These are phyloP conservation scores for Arabidopsis hybrid DNA, from an alignment of 441 rosid genomes.

Conservation along the genomic window DNA sequence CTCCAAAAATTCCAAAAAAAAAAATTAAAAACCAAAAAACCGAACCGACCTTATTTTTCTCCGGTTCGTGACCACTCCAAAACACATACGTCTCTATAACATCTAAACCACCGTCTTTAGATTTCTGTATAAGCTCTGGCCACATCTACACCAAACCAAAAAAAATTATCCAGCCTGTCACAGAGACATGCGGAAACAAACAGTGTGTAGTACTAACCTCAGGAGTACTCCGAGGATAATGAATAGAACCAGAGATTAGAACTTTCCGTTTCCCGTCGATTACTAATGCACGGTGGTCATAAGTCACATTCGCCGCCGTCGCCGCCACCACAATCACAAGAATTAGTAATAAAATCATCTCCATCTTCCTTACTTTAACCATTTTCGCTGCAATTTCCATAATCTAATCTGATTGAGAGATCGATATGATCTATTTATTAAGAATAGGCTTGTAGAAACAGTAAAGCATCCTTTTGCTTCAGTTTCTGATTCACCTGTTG, in stretches of 20 bases:
- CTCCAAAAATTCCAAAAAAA: background rate
- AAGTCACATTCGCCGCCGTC: slow-evolving; percentile 71
- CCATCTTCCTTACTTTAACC: slow-evolving; percentile 28
- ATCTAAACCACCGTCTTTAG: slow-evolving; percentile 96
- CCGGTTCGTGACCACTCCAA: slow-evolving; percentile 92
- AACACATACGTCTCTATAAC: slow-evolving; percentile 93
- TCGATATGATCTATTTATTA: slow-evolving; percentile 22
- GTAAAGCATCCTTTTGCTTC: slow-evolving; percentile 4
- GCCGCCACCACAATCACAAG: slow-evolving; percentile 33
- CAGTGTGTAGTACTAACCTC: slow-evolving; percentile 54
- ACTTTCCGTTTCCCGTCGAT: slow-evolving; percentile 81
- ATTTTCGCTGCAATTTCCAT: slow-evolving; percentile 10
- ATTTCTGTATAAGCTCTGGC: slow-evolving; percentile 93
- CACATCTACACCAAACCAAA: slow-evolving; percentile 68
- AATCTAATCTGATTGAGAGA: background rate
- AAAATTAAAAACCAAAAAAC: background rate
- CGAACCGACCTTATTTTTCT: slow-evolving; percentile 66
- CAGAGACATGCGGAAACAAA: background rate
- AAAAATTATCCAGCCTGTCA: slow-evolving; percentile 3
- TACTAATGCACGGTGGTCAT: slow-evolving; percentile 79
- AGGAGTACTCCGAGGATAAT: slow-evolving; percentile 93
- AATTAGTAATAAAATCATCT: slow-evolving; percentile 33
- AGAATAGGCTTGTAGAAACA: slow-evolving; percentile 27
- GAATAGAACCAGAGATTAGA: slow-evolving; percentile 91
- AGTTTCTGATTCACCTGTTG: slow-evolving; percentile 25